Percentiles rank a stretch among this genome's conserved stretches.
Evolutionary conservation across 2,329 filamentous ascomycete genomes (phyloP).

Genomic region (Penicillium sp.): DNA sequence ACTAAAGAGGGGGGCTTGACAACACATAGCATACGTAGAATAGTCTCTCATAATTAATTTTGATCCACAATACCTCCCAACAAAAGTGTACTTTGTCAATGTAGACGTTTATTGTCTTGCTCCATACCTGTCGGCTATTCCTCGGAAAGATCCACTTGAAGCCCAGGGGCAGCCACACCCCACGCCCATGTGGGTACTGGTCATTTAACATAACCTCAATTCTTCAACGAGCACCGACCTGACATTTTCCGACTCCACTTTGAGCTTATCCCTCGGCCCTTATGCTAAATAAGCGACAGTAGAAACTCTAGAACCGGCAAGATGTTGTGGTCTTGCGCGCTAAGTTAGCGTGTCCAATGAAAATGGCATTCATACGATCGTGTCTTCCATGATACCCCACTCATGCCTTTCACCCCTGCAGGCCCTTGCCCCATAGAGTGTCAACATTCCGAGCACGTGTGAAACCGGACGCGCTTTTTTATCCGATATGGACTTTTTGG

Average conservation of each 20-base stretch:
- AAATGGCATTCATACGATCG: neutral
- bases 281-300: neutral
- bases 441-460: neutral
- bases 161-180: neutral
- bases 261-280: neutral
- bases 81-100: neutral
- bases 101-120: neutral
- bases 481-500: neutral
- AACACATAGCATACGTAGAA: neutral
- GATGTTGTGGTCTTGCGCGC: neutral
- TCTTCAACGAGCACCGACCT: too few species aligned
- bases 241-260: neutral
- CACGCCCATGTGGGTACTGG: neutral
- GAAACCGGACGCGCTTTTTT: neutral
- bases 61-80: neutral
- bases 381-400: neutral
- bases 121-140: neutral
- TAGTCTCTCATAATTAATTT: neutral
- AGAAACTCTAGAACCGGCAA: neutral
- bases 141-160: neutral
- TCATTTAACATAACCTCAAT: neutral
- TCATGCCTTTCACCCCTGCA: neutral
- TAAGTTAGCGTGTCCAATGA: neutral
- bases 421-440: conserved; percentile 1
- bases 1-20: too few species aligned